A percentile compares a stretch with the other conserved stretches of the same genome.
phyloP scores from a whole-genome alignment of 108 stramenopile genomes.

The Cylindrotheca fusiformis region DNA sequence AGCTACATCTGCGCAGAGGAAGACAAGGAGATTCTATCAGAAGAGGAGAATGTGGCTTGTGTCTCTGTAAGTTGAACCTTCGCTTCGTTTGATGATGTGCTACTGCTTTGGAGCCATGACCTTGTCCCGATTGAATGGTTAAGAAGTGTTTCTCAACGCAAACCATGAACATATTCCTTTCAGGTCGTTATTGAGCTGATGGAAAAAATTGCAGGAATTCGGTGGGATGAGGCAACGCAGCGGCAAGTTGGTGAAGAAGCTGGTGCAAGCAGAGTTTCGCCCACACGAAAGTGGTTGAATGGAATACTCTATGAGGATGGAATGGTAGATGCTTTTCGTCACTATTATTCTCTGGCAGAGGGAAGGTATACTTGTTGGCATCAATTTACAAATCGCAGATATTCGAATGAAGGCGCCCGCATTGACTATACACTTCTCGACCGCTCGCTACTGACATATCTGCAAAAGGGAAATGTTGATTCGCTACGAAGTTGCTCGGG shows the following conservation, averaged over 20 bases:
- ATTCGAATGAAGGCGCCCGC: slow-evolving; percentile 80
- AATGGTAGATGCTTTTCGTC: slow-evolving; percentile 86
- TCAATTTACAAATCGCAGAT: slow-evolving; percentile 82
- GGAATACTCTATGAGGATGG: slow-evolving; percentile 56
- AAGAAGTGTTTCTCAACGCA: not conserved
- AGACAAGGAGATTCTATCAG: slow-evolving; percentile 22
- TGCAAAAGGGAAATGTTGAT: slow-evolving; percentile 36
- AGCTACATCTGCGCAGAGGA: slow-evolving; percentile 45
- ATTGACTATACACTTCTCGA: slow-evolving; percentile 90
- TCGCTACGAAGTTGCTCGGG: slow-evolving; percentile 53
- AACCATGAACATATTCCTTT: no score
- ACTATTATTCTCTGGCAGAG: slow-evolving; percentile 79
- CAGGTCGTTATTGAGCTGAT: slow-evolving; percentile 76
- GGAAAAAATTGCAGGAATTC: slow-evolving; percentile 60
- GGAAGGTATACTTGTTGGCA: slow-evolving; percentile 90
- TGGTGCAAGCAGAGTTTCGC: slow-evolving; percentile 49
- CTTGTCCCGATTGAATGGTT: no score
- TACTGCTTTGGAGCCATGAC: no score
- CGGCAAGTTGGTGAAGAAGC: slow-evolving; percentile 48
- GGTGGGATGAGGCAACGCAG: slow-evolving; percentile 55
- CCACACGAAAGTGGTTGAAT: slow-evolving; percentile 67
- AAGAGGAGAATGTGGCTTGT: slow-evolving; percentile 51
- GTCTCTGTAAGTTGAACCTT: slow-evolving; percentile 15
- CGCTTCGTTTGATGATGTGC: not conserved
- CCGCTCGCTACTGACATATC: slow-evolving; percentile 33